Evolutionary conservation across 495 filamentous ascomycete genomes (phyloP), one percentile per base, ranked within the genome.

Genomic region (Clavariopsis aquatica): DNA sequence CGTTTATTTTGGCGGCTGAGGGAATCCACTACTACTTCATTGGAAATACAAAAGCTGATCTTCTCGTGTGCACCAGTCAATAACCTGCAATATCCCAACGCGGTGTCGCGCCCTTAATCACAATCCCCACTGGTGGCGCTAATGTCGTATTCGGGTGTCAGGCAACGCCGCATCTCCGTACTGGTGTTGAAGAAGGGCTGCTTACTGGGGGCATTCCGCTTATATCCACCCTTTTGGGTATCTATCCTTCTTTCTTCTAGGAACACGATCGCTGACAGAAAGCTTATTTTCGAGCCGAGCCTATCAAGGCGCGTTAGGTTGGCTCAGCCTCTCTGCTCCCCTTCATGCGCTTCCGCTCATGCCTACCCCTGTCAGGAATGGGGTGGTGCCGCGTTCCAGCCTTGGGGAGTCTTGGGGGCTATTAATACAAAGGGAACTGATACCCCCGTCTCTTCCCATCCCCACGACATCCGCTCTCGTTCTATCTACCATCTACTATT

Each of bases 191-290:
- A 10, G 26, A 24, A 3, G 26, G 12, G 10, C 47, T 7, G 47
- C 6, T 17, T 2, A 23, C 26, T 2, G 13, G 38, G 38, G 47
- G 4, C 12, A 24, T 51, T 51, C 47, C 47, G 22, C 22, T 28
- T 51, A 51, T 9, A 51, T 23, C 47, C 47, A 51, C 47, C 47
- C 26, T 51, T 51, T 24, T 51, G 19, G 19, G 20, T 3, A 51
- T 9, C 22, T 22, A 2, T 51, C n/a, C 47, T 28, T 10, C 19
- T 51, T 28, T 51, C 47, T 9, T 24, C 26, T n/a, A 9, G 12
- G 26, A 22, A 5, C 47, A 51, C 7, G 47, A 28, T 28, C 47
- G 47, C 20, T 28, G 47, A 51, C 47, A 51, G 26, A 51, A 28
- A 51, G 47, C 47, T 51, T 51, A 51, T 3, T 17, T n/a, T 2